phyloP scores from a whole-genome alignment of 2,329 filamentous ascomycete species.

The Exophiala spinifera region DNA sequence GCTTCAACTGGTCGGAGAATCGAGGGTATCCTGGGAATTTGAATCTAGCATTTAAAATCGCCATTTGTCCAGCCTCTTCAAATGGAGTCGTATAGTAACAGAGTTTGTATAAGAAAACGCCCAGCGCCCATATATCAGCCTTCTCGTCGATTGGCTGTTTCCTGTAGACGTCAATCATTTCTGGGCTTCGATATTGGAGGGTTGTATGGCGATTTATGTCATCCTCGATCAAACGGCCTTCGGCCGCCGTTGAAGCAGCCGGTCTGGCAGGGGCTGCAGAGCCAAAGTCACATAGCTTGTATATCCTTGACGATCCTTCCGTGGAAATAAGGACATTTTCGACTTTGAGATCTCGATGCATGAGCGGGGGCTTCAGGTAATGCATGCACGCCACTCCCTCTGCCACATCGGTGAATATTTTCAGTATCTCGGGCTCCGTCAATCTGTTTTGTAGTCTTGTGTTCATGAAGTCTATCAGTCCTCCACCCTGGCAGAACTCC shows the following conservation, averaged over 20 bases:
- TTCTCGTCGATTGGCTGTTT: constrained; percentile 98
- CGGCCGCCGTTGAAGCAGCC: constrained; percentile 79
- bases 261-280: constrained; percentile 80
- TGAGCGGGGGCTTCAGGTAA: constrained; percentile 87
- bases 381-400: constrained; percentile 99
- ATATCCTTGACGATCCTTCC: constrained; percentile 64
- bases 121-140: constrained; percentile 96
- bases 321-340: constrained; percentile 91
- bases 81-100: constrained; percentile 99
- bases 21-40: constrained; percentile 83
- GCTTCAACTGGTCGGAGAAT: constrained; percentile 87
- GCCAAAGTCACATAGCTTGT: constrained; percentile 98
- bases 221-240: constrained; percentile 91
- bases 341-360: constrained; percentile 94
- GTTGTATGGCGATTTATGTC: constrained; percentile 97
- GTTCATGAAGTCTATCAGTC: constrained; percentile 99
- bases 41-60: constrained; percentile 92
- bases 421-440: constrained; percentile 94
- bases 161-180: constrained; percentile 98
- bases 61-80: constrained; percentile 95
- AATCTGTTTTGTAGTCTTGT: constrained; percentile 92
- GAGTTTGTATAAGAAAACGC: constrained; percentile 92
- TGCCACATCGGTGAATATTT: constrained; percentile 93
- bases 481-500: constrained; percentile 94
- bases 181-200: constrained; percentile 92